These are phyloP conservation scores for Fallopia convolvulus DNA, from an alignment of 148 eudicot genomes.

Conservation along the genomic window DNA sequence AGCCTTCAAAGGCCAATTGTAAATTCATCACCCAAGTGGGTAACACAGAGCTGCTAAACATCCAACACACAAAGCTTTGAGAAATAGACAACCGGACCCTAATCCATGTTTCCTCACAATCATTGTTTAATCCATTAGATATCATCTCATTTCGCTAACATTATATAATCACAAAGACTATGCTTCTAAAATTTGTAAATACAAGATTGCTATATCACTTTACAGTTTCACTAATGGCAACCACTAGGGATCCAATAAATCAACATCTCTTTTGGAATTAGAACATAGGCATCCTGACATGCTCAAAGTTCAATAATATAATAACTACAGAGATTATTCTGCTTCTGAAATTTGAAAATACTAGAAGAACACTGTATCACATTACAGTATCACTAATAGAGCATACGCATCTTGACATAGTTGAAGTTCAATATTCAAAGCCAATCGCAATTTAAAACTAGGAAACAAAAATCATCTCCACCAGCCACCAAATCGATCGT, in stretches of 20 bases:
- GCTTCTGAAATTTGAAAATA: too few species aligned
- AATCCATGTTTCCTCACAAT: too few species aligned
- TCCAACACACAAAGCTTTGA: neutral
- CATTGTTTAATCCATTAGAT: too few species aligned
- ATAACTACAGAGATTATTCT: too few species aligned
- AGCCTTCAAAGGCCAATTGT: neutral
- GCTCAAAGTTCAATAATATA: too few species aligned
- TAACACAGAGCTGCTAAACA: neutral
- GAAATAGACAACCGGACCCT: too few species aligned
- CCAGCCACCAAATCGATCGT: neutral
- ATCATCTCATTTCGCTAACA: too few species aligned
- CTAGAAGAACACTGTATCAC: too few species aligned
- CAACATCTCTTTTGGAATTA: neutral
- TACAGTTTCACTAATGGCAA: neutral
- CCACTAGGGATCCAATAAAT: neutral
- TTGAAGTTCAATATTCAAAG: neutral
- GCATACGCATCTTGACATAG: too few species aligned
- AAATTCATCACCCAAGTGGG: neutral
- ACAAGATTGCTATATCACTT: neutral
- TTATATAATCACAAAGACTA: neutral
- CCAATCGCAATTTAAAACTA: neutral
- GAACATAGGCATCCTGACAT: too few species aligned
- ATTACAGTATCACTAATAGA: neutral
- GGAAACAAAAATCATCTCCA: neutral
- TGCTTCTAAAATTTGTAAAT: too few species aligned